Evolutionary conservation across 2,329 filamentous ascomycete species (phyloP), one percentile per base, ranked within the genome.

Genomic region (Cryphonectria radicalis): DNA sequence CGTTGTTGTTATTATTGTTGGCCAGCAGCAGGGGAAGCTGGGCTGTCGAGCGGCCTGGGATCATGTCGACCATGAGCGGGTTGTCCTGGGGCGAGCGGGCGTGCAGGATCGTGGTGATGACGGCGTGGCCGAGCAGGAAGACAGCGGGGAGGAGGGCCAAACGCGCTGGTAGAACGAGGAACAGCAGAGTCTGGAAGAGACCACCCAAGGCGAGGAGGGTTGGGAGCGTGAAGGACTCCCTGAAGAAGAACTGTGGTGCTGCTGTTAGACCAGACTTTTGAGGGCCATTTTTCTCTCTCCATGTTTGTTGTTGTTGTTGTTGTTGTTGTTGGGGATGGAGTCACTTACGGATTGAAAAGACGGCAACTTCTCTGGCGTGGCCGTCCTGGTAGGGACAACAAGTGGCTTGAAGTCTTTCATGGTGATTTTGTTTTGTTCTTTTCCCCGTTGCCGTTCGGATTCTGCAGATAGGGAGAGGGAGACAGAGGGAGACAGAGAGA

Each of bases 181-280:
- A 28, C 6, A 66, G 28, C 40, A 60, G 3, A 11, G 63, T 57
- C 43, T 74, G 73, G 42, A 57, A 3, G 7, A 73, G 63, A 3
- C 70, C 73, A 7, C 73, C 73, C n/a, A 73, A 4, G 4, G 67
- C 62, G n/a, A 74, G 40, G 13, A 74, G 17, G 1, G 72, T 73
- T 14, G 63, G 59, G n/a, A 73, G 63, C 13, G 67, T 67, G 59
- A 74, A 71, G 4, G 59, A 19, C 40, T 74, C 69, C 40, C 73
- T 74, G 66, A 74, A 1, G 13, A 70, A n/a, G 22, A 62, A 50
- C 74, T 68, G n/a, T 19, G 14, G 6, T 19, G 19, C 13, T 53
- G 67, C 13, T 43, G 67, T 72, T 2, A 72, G 57, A 37, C n/a
- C 4, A 67, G 57, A 37, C 35, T n/a, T 22, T n/a, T 2, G 28